phyloP scores from a whole-genome alignment of 495 filamentous ascomycete genomes.

The Penicillium crystallinum region DNA sequence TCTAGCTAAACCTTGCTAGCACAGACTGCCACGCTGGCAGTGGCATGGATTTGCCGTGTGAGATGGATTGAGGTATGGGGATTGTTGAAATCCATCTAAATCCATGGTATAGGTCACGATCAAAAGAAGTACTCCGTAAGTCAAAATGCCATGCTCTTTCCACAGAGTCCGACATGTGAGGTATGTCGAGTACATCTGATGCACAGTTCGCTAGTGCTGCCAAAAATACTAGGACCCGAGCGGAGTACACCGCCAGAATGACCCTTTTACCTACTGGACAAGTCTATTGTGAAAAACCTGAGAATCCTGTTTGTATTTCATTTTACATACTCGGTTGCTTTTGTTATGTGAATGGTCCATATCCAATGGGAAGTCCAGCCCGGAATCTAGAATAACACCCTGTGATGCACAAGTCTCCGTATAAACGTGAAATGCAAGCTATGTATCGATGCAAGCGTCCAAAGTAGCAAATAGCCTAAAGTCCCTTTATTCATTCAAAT shows the following conservation, averaged over 20 bases:
- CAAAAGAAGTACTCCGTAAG: no score
- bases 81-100: not conserved
- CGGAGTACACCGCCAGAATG: conserved; percentile 20
- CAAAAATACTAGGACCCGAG: not conserved
- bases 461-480: conserved; percentile 4
- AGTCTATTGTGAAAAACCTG: not conserved
- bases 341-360: not conserved
- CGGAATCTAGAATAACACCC: not conserved
- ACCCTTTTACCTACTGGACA: conserved; percentile 11
- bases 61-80: not conserved
- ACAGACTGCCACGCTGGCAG: conserved; percentile 26
- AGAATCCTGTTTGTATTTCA: not conserved
- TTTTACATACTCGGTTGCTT: not conserved
- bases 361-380: not conserved
- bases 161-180: not conserved
- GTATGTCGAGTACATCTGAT: not conserved
- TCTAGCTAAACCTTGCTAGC: conserved; percentile 6
- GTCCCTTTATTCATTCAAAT: conserved; percentile 35
- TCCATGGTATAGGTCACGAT: not conserved
- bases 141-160: not conserved
- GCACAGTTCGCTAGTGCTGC: not conserved
- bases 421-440: not conserved
- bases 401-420: not conserved
- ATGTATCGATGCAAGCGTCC: conserved; percentile 4
- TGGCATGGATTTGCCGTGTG: conserved; percentile 5